These are phyloP conservation scores for Pulveroboletus sp. DNA, from an alignment of 768 basidiomycete species.

Conservation along the genomic window DNA sequence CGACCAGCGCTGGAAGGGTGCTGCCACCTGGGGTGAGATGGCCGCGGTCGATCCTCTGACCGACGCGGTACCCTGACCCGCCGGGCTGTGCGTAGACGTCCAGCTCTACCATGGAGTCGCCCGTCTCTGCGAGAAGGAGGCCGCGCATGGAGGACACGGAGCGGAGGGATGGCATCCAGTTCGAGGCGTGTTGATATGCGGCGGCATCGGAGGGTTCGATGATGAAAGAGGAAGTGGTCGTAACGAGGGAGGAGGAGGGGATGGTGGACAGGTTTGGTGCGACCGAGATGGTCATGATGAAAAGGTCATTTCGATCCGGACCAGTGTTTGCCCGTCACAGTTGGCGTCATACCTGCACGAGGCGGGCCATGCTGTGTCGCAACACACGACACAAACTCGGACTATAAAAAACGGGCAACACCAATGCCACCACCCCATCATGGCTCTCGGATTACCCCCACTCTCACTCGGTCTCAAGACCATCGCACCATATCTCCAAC, in stretches of 20 bases:
- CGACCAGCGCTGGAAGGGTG: constrained; percentile 11
- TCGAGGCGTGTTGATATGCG: constrained; percentile 12
- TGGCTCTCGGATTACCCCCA: constrained; percentile 56
- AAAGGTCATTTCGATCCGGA: no score
- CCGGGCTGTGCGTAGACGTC: constrained; percentile 33
- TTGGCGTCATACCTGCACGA: no score
- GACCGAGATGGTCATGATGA: constrained; percentile 19
- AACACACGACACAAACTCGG: no score
- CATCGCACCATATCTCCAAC: constrained; percentile 78
- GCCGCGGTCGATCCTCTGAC: constrained; percentile 37
- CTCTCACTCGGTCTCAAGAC: constrained; percentile 60
- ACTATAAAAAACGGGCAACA: no score
- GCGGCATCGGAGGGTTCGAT: constrained; percentile 17
- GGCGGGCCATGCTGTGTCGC: no score
- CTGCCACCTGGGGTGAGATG: constrained; percentile 31
- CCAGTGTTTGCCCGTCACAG: no score
- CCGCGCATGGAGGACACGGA: constrained; percentile 45
- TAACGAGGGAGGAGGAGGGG: constrained; percentile 23
- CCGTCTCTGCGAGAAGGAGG: constrained; percentile 45
- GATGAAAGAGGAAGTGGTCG: constrained; percentile 25
- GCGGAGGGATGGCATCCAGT: constrained; percentile 28
- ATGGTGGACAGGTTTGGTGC: constrained; percentile 25
- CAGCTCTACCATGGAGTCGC: constrained; percentile 46
- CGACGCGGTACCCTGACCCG: constrained; percentile 39
- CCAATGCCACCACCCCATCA: background rate